These are phyloP conservation scores for Hordeum pubiflorum DNA, from an alignment of 202 grass and related monocot genomes.

Conservation along the genomic window DNA sequence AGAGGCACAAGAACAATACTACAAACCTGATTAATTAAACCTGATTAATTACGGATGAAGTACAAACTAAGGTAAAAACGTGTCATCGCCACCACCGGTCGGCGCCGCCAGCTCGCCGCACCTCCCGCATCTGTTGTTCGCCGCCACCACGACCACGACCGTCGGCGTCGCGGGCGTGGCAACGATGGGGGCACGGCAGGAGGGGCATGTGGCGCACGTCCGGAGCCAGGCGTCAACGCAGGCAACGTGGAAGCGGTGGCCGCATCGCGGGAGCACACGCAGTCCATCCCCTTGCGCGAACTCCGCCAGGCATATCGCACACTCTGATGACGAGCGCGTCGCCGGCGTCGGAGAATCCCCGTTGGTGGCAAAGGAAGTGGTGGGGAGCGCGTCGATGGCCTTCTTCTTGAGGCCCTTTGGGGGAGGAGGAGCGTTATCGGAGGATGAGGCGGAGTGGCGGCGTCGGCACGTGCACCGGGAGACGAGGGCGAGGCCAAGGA, in stretches of 20 bases:
- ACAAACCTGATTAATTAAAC: background rate
- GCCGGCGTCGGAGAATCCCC: background rate
- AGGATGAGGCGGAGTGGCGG: background rate
- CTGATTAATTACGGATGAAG: too few relatives aligned
- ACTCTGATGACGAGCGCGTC: background rate
- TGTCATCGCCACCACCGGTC: background rate
- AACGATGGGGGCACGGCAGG: background rate
- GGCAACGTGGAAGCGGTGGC: background rate
- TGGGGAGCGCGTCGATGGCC: constrained; percentile 42
- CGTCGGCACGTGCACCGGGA: constrained; percentile 34
- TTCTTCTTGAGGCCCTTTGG: constrained; percentile 48
- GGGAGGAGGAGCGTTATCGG: background rate
- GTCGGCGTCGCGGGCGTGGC: background rate
- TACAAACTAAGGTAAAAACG: background rate
- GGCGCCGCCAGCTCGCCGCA: background rate
- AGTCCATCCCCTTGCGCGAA: background rate
- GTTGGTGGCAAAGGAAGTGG: constrained; percentile 12
- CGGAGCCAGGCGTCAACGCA: background rate
- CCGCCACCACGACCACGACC: background rate
- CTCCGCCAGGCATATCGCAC: background rate
- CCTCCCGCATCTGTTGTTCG: background rate
- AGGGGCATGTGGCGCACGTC: background rate
- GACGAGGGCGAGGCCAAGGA: constrained; percentile 45
- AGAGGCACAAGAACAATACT: background rate
- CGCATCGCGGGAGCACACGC: background rate